Conservation (phyloP, 2,329 filamentous ascomycete genomes). For the Cadophora sp. region DNA sequence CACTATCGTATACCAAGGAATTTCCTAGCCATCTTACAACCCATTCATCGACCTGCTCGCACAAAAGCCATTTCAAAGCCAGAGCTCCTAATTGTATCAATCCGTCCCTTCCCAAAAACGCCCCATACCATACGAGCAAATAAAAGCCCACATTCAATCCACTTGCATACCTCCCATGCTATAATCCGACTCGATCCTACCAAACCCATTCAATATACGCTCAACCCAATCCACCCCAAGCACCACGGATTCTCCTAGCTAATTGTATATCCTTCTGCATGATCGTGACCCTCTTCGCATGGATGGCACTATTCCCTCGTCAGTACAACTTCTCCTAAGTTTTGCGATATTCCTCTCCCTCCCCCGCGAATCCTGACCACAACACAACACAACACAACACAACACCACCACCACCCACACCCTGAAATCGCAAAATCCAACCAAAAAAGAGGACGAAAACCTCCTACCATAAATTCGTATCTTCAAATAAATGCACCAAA, state of each 20-base stretch:
- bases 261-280: constrained; percentile 99
- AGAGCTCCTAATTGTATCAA: constrained; percentile 2
- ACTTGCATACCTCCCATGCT: neutral
- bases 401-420: neutral
- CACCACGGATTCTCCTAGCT: constrained; percentile 78
- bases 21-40: constrained; percentile 10
- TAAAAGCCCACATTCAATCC: neutral
- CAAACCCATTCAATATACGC: neutral
- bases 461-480: constrained; percentile 79
- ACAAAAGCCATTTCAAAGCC: neutral
- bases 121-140: neutral
- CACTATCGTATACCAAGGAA: neutral
- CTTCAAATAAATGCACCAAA: constrained; percentile 94
- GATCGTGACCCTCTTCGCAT: constrained; percentile 95
- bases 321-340: neutral
- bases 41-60: neutral
- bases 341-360: neutral
- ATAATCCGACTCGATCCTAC: neutral
- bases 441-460: neutral
- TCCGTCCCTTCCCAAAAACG: neutral
- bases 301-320: constrained; percentile 67
- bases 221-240: constrained; percentile 73
- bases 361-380: neutral
- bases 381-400: constrained; percentile 6
- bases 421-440: neutral